phyloP scores from a whole-genome alignment of 164 flowering plant species.

The Nymphaea colorata region DNA sequence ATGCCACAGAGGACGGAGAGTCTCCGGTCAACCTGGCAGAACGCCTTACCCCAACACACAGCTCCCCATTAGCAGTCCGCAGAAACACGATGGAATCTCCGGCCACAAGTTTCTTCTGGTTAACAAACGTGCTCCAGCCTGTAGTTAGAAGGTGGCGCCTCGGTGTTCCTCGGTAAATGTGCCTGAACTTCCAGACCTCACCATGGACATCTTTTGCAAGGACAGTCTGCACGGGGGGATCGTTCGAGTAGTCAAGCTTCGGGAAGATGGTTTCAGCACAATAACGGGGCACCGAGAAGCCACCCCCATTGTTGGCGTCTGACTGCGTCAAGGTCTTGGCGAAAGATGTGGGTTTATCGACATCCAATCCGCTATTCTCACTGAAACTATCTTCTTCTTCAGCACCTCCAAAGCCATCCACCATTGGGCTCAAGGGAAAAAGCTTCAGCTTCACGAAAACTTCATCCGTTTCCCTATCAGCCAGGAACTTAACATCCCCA shows the following conservation, averaged over 20 bases:
- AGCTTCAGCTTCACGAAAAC: conserved; percentile 32
- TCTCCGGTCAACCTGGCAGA: conserved; percentile 9
- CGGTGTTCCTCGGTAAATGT: conserved; percentile 66
- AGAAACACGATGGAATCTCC: conserved; percentile 72
- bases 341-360: conserved; percentile 23
- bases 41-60: conserved; percentile 45
- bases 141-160: conserved; percentile 68
- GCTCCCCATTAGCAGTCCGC: conserved; percentile 24
- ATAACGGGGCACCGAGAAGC: conserved; percentile 70
- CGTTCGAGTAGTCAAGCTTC: conserved; percentile 32
- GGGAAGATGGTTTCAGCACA: conserved; percentile 80
- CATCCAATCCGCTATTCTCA: conserved; percentile 3
- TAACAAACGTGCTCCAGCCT: conserved; percentile 88
- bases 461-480: conserved; percentile 43
- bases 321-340: conserved; percentile 57
- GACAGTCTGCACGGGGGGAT: conserved; percentile 63
- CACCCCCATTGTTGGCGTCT: conserved; percentile 87
- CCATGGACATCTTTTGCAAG: conserved; percentile 38
- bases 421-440: neutral
- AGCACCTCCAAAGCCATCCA: neutral
- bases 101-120: conserved; percentile 55
- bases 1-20: neutral
- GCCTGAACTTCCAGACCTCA: conserved; percentile 40
- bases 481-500: conserved; percentile 23
- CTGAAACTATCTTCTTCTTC: neutral